Evolutionary conservation across 768 basidiomycete species (phyloP).

Genomic region (Pholiota molesta): DNA sequence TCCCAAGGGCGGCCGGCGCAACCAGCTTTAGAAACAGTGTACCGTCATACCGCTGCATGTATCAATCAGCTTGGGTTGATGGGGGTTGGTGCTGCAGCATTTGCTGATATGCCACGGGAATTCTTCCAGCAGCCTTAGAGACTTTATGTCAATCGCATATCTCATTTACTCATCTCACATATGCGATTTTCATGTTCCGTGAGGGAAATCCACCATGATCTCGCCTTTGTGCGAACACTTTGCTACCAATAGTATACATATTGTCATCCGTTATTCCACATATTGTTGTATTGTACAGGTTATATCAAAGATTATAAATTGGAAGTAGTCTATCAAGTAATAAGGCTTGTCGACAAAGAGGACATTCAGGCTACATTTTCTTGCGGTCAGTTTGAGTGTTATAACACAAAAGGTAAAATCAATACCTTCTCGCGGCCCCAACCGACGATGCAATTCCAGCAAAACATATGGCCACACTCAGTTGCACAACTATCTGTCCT

Average conservation of each 20-base stretch:
- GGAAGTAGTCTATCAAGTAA: constrained; percentile 71
- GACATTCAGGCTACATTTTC: constrained; percentile 76
- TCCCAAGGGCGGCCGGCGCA: constrained; percentile 75
- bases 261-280: constrained; percentile 5
- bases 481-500: constrained; percentile 81
- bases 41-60: constrained; percentile 72
- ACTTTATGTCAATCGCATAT: neutral
- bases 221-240: neutral
- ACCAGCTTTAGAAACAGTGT: constrained; percentile 76
- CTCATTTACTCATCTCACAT: neutral
- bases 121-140: constrained; percentile 49
- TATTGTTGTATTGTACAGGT: constrained; percentile 16
- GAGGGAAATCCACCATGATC: neutral
- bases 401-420: neutral
- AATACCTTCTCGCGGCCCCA: constrained; percentile 88
- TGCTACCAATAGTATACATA: neutral
- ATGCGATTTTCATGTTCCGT: neutral
- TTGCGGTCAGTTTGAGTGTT: constrained; percentile 3
- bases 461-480: constrained; percentile 89
- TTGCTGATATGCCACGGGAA: constrained; percentile 78
- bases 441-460: constrained; percentile 87
- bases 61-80: constrained; percentile 71
- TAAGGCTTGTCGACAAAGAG: constrained; percentile 80
- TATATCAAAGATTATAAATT: constrained; percentile 76
- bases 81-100: constrained; percentile 78